phyloP scores from a whole-genome alignment of 768 basidiomycete genomes.

The Cystofilobasidium bisporidii region DNA sequence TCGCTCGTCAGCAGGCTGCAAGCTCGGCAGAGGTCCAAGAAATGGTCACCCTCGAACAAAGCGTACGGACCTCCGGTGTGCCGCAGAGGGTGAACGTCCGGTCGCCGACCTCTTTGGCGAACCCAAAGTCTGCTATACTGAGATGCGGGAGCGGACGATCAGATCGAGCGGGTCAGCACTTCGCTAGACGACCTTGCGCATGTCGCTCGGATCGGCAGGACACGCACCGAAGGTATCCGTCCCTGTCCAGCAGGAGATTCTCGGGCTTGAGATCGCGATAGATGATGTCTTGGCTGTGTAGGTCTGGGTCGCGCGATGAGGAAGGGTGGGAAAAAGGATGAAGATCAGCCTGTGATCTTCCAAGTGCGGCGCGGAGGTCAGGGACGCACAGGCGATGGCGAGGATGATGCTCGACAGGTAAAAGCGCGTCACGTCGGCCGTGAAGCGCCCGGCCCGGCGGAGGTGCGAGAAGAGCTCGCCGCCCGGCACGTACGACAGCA shows the following conservation, averaged over 20 bases:
- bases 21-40: no score
- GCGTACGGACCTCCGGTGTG: slow-evolving; percentile 35
- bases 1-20: no score
- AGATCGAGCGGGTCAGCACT: no score
- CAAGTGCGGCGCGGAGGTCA: background rate
- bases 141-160: slow-evolving; percentile 34
- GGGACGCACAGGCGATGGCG: slow-evolving; percentile 53
- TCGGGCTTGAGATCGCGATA: slow-evolving; percentile 98
- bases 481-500: slow-evolving; percentile 90
- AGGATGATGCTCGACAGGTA: slow-evolving; percentile 94
- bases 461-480: slow-evolving; percentile 97
- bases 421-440: slow-evolving; percentile 94
- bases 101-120: slow-evolving; percentile 94
- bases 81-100: slow-evolving; percentile 91
- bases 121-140: slow-evolving; percentile 93
- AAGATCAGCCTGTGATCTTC: background rate
- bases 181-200: background rate
- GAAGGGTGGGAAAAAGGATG: background rate
- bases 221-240: slow-evolving; percentile 57
- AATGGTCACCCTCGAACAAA: no score
- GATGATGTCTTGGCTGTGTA: slow-evolving; percentile 93
- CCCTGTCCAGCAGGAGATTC: slow-evolving; percentile 87
- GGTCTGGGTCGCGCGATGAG: slow-evolving; percentile 45
- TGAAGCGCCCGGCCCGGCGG: slow-evolving; percentile 85
- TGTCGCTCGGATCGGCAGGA: no score